Conservation (phyloP, 306 rosid genomes). For the Malus fusca region DNA sequence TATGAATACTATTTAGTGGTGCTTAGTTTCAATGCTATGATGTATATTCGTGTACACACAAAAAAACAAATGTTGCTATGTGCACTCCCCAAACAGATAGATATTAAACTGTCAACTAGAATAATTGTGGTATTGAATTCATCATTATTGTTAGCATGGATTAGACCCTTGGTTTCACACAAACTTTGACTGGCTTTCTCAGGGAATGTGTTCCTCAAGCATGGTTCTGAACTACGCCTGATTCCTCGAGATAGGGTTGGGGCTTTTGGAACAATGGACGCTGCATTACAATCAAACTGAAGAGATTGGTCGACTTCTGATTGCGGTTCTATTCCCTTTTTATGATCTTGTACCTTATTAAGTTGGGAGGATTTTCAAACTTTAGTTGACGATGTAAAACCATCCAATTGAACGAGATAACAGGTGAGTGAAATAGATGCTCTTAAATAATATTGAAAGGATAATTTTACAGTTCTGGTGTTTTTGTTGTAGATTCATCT, state of each 20-base stretch:
- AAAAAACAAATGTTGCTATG: not conserved
- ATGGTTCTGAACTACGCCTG: constrained; percentile 56
- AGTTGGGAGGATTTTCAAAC: not conserved
- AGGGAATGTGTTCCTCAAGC: constrained; percentile 65
- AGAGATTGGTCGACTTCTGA: not conserved
- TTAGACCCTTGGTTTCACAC: not conserved
- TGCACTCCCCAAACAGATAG: not conserved
- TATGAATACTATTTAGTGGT: not conserved
- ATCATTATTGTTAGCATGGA: not conserved
- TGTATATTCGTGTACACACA: not conserved
- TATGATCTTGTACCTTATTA: not conserved
- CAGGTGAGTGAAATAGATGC: not conserved
- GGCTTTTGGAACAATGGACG: constrained; percentile 16
- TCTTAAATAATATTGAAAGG: not conserved
- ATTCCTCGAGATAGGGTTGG: constrained; percentile 63
- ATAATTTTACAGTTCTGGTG: not conserved
- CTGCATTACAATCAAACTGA: constrained; percentile 12
- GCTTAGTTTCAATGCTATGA: not conserved
- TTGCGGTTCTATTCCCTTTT: not conserved
- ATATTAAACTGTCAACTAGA: not conserved
- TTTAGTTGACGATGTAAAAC: not conserved
- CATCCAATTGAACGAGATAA: not conserved
- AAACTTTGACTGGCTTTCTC: not conserved
- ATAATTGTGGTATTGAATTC: not conserved
- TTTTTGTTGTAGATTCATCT: not conserved